Evolutionary conservation across 192 early-diverging fungal species (phyloP), one percentile per base, ranked within the genome.

Genomic region (Diversispora epigaea): DNA sequence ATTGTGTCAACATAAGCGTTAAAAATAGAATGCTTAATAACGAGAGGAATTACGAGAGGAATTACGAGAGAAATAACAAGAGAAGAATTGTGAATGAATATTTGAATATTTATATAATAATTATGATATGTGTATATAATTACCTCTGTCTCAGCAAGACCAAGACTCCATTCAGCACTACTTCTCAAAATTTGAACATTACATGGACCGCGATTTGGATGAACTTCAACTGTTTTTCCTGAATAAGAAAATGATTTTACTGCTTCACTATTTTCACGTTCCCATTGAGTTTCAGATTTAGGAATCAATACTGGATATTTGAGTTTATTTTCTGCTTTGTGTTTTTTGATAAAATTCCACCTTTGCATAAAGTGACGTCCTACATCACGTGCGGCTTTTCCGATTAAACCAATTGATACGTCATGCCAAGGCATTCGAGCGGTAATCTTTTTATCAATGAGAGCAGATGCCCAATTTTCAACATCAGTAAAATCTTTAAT

Each of bases 391-490:
- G 91, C 93, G 3, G 91, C 85, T 70, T 87, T 87, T 7, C 93
- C 94, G 21, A 91, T 81, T 77, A 96, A 86, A 25, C 87, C 92
- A 76, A 93, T 84, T 22, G 86, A 86, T 40, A 94, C 87, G 71
- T 96, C 94, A 75, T 96, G 93, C 94, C 94, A 96, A 10, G 94
- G 94, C 93, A 95, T 94, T 56, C 94, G 87, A 56, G 90, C 74
- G 3, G 82, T 77, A 3, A 79, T 68, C 7, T 79, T 78, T 56
- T 82, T 83, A 47, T 86, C 81, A 12, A 86, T 80, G 22, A 88
- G 22, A 19, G 80, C 75, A 57, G 64, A 76, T 52, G 83, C 77
- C 80, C 86, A 88, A 1, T 84, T 73, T 56, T 86, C 76, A 56
- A 88, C 87, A 78, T 85, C 80, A 3, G 56, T 7, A 76, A 88